Base-by-base conservation (phyloP, 176 grass and related monocot genomes). In the Triticum monococcum region DNA sequence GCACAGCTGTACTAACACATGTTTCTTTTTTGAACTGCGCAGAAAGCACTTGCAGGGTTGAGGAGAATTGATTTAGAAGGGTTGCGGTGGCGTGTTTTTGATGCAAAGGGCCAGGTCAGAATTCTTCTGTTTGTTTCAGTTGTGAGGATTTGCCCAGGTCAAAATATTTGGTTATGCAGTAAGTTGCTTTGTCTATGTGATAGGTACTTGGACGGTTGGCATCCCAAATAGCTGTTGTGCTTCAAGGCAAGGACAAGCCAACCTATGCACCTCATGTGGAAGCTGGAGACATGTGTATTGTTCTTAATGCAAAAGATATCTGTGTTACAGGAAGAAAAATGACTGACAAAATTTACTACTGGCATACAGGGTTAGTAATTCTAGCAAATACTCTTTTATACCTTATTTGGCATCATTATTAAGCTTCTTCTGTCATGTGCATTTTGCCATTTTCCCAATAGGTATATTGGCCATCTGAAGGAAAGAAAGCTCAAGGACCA, bases 241-340 rank as follows among this genome's bases (percentile, higher is more conserved):
- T 99, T 71, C 94, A 99, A 85, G 92, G 97, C 48, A 99, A 99
- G 91, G 97, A 99, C 72, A 99, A 99, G 81, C 97, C 97, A 17
- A 99, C 94, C 4, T 99, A 96, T 37, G 68, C 94, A 17, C 97
- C 97, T 32, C 66, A 99, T 89, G 81, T 87, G 70, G 97, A 99
- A 87, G 87, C 96, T 79, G 94, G 97, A 65, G 97, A 99, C 78
- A 94, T 99, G 97, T 99, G 97, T 28, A 59, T 99, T 60, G 90
- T 99, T 66, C 80, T 99, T 63, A 99, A 99, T 90, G 97, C 94
- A 41, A 96, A 99, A 81, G 94, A 99, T 83, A 84, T 99, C 7
- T 82, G 89, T 62, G 90, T 96, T 63, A 96, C 92, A 23, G 97
- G 97, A 84, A 91, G 94, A 71, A 99, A 99, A 86, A 82, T 99